Evolutionary conservation across 2,329 filamentous ascomycete genomes (phyloP).

Genomic region (Zopfia rhizophila): DNA sequence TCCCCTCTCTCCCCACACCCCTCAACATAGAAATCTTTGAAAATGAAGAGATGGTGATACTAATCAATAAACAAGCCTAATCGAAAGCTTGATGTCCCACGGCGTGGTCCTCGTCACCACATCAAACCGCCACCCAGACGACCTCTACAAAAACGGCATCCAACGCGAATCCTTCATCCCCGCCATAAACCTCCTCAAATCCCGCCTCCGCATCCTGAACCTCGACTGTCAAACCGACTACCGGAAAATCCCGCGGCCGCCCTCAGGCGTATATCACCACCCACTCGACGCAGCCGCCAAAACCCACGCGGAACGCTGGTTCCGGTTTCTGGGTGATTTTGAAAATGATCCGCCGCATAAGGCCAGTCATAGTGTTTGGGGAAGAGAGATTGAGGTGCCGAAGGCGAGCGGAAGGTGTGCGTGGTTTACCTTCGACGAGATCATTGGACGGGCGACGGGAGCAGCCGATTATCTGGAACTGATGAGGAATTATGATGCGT

Average conservation of each 20-base stretch:
- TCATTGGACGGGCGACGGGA: constrained; percentile 87
- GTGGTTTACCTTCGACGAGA: constrained; percentile 90
- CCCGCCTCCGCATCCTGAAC: constrained; percentile 86
- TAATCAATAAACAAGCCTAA: constrained; percentile 62
- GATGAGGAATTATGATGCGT: constrained; percentile 88
- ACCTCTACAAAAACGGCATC: constrained; percentile 97
- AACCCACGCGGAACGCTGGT: constrained; percentile 93
- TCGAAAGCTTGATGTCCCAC: constrained; percentile 93
- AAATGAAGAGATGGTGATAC: background rate
- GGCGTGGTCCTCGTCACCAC: constrained; percentile 97
- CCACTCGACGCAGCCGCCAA: constrained; percentile 81
- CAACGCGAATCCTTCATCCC: constrained; percentile 95
- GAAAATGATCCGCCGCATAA: constrained; percentile 78
- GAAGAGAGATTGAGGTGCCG: constrained; percentile 87
- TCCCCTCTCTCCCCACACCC: background rate
- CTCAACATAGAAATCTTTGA: background rate
- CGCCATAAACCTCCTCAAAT: constrained; percentile 91
- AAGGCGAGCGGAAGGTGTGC: constrained; percentile 87
- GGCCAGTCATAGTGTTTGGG: constrained; percentile 89
- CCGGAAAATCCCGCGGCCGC: constrained; percentile 92
- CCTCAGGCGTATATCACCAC: constrained; percentile 93
- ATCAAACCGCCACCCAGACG: constrained; percentile 94
- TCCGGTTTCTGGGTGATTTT: constrained; percentile 89
- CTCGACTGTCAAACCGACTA: constrained; percentile 96
- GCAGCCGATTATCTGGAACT: constrained; percentile 96